Evolutionary conservation across 345 rosid species (phyloP).

Genomic region (Ceriops tagal): DNA sequence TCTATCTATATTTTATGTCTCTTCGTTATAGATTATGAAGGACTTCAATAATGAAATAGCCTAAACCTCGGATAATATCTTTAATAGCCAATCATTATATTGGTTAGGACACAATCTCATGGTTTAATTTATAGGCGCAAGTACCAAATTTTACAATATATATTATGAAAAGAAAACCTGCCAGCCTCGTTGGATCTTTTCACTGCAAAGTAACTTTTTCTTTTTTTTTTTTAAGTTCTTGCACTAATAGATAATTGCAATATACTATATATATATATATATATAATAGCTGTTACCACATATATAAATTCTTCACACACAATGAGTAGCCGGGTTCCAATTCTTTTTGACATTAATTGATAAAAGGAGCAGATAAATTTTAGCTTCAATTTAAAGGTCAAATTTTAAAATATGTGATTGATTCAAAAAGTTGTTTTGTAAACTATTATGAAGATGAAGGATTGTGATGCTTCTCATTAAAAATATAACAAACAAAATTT

Average conservation of each 20-base stretch:
- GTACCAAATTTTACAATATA: conserved; percentile 13
- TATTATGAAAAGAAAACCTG: conserved; percentile 16
- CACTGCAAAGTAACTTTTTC: conserved; percentile 18
- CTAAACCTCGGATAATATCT: conserved; percentile 24
- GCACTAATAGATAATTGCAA: too few species aligned
- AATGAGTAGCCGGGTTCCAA: not conserved
- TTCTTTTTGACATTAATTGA: conserved; percentile 5
- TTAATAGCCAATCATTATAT: conserved; percentile 27
- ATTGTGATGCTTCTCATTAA: conserved; percentile 27
- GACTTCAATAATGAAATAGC: conserved; percentile 18
- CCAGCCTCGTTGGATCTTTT: conserved; percentile 19
- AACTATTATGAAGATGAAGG: conserved; percentile 21
- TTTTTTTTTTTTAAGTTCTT: conserved; percentile 1
- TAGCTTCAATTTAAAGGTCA: conserved; percentile 23
- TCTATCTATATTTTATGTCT: not conserved
- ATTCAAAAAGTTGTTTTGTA: conserved; percentile 18
- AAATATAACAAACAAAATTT: conserved; percentile 10
- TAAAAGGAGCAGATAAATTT: not conserved
- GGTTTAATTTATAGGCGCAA: not conserved
- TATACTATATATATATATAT: too few species aligned
- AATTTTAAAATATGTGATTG: conserved; percentile 26
- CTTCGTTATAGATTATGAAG: conserved; percentile 17
- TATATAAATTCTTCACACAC: not conserved
- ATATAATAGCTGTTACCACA: not conserved
- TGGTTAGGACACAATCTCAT: conserved; percentile 9